Percentiles rank a stretch among this genome's conserved stretches.
These are phyloP conservation scores for Cydonia oblonga DNA, from an alignment of 331 rosid genomes.

Conservation along the genomic window DNA sequence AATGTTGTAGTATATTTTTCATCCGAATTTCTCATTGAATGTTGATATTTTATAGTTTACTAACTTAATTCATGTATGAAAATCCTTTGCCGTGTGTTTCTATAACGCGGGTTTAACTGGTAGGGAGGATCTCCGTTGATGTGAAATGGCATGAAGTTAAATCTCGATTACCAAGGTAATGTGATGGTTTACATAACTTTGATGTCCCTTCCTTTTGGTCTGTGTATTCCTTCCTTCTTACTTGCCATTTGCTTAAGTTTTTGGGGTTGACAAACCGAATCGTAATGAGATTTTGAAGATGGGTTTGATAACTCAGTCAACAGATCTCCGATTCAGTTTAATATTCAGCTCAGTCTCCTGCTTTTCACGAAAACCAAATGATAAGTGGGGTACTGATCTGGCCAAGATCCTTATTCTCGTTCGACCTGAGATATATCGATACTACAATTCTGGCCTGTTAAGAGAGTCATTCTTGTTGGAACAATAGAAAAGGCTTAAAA, in stretches of 20 bases:
- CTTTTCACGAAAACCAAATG: background rate
- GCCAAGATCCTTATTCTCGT: background rate
- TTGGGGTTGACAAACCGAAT: background rate
- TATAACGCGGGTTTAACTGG: background rate
- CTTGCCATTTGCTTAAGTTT: background rate
- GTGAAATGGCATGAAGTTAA: constrained; percentile 21
- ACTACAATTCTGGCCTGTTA: background rate
- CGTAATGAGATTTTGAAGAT: background rate
- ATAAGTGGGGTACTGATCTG: background rate
- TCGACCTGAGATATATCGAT: background rate
- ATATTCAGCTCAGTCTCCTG: background rate
- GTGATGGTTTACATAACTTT: background rate
- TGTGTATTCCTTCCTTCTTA: background rate
- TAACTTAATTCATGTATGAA: background rate
- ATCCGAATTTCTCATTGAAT: background rate
- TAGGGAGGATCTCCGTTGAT: constrained; percentile 10
- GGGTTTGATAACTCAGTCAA: background rate
- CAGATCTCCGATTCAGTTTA: background rate
- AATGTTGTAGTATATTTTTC: background rate
- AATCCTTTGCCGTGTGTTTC: background rate
- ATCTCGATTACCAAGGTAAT: constrained; percentile 21
- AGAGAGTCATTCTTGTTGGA: no score
- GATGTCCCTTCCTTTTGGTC: background rate
- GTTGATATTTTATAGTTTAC: background rate
- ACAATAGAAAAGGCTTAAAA: background rate